Base-by-base conservation (phyloP, 2,329 filamentous ascomycete species). In the Phyllosticta citrichinensis region DNA sequence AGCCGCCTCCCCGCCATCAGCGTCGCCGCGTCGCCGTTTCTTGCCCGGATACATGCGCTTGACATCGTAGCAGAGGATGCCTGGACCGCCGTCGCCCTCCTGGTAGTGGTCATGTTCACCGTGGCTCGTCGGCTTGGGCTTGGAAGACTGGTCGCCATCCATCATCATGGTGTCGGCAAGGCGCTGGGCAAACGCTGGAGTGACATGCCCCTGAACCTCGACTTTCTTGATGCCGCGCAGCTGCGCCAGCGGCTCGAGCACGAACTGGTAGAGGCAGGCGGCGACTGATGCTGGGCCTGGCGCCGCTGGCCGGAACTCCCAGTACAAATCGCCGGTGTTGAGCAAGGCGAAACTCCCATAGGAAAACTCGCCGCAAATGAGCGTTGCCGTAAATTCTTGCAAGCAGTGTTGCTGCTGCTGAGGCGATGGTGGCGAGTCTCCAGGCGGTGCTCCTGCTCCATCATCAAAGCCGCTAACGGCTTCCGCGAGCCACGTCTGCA, bases 161-260 rank as follows among this genome's bases (percentile, higher is more conserved):
- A 47, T 8, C 58, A 52, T 59, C 50, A 63, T 63, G 8, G 24
- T 30, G 17, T 27, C 58, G n/a, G 40, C 51, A 12, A 63, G 19
- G 25, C 20, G 51, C n/a, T 24, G 51, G 19, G 50, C 51, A 35
- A 63, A 60, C 30, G 9, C 55, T 2, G 54, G 51, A 10, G 17
- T 22, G 33, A 63, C 55, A 30, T 63, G 62, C 14, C 62, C 62
- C 9, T 20, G 20, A n/a, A 63, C 33, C 12, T 54, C 30, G 14
- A 63, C 58, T 5, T 14, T 19, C 51, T 56, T 55, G 8, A 63
- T 51, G n/a, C 58, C 62, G 11, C 40, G 27, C 58, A 63, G 20
- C 25, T 14, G 14, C 3, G 51, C 55, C 35, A 63, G 19, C 40
- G 62, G 62, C 27, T 63, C 62, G 51, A 63, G 50, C 33, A 63